A percentile compares a stretch with the other conserved stretches of the same genome.
Conservation (phyloP, 2,329 filamentous ascomycete genomes). For the Aspergillus sp. region DNA sequence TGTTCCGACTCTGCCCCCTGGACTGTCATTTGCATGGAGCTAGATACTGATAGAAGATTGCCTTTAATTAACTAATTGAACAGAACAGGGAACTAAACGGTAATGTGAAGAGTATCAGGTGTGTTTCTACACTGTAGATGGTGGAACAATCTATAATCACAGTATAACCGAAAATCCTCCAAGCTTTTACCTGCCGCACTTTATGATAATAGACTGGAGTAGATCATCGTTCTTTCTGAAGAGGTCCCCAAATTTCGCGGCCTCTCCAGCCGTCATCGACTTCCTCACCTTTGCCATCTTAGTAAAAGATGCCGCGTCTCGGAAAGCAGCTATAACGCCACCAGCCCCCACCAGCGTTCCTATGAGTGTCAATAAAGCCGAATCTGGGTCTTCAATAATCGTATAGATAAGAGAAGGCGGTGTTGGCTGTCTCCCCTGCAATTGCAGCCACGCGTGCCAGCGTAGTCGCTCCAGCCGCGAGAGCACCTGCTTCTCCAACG, state of each 20-base stretch:
- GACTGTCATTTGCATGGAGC: neutral
- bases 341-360: constrained; percentile 2
- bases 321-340: neutral
- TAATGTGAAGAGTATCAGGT: neutral
- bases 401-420: constrained; percentile 10
- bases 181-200: neutral
- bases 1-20: neutral
- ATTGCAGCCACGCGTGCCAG: constrained; percentile 8
- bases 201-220: neutral
- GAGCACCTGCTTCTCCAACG: constrained; percentile 3
- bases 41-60: neutral
- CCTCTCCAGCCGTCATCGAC: neutral
- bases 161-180: neutral
- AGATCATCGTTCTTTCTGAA: constrained; percentile 7
- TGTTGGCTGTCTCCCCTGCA: constrained; percentile 5
- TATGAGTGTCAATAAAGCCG: constrained; percentile 2
- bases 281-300: neutral
- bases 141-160: neutral
- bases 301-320: neutral
- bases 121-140: neutral
- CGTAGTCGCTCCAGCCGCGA: constrained; percentile 3
- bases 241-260: neutral
- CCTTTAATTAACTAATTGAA: neutral
- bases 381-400: constrained; percentile 11
- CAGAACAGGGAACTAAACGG: neutral